Percentiles rank a stretch among this genome's conserved stretches.
phyloP scores from a whole-genome alignment of 129 eudicot species.

The Daucus carota region DH1_v3.0 NC_030386.2:37538501-37539000 shows the following conservation, averaged over 20 bases:
- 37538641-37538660: conserved; percentile 73
- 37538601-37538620: conserved; percentile 47
- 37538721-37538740: conserved; percentile 79
- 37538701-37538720: conserved; percentile 63
- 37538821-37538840: conserved; percentile 88
- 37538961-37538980: conserved; percentile 87
- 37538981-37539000: conserved; percentile 87
- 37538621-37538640: conserved; percentile 70
- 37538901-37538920: conserved; percentile 49
- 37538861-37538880: conserved; percentile 94
- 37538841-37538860: conserved; percentile 89
- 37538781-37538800: conserved; percentile 77
- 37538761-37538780: conserved; percentile 84
- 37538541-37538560: conserved; percentile 31
- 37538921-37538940: conserved; percentile 70
- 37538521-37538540: not conserved
- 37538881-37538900: conserved; percentile 55
- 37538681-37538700: conserved; percentile 80
- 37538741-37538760: conserved; percentile 95
- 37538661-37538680: conserved; percentile 69
- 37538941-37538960: conserved; percentile 77
- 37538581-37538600: conserved; percentile 16
- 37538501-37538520: not conserved
- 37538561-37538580: conserved; percentile 14
- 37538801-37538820: conserved; percentile 76